These are phyloP conservation scores for Vigna trinervia DNA, from an alignment of 306 rosid species.

Conservation along the genomic window DNA sequence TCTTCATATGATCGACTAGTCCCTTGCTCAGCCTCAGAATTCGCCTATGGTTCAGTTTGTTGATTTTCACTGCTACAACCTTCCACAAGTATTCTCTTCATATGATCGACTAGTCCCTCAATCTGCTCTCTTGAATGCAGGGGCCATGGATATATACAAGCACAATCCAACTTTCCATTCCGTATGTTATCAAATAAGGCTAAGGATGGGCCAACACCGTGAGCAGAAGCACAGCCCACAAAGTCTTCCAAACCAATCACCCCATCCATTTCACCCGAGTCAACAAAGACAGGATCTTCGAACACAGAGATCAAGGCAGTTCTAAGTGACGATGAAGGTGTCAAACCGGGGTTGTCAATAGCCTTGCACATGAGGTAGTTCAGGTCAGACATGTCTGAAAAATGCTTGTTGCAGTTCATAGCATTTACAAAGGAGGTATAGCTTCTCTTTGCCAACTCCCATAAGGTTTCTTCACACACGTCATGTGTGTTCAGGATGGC, in stretches of 20 bases:
- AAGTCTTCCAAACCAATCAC: constrained; percentile 77
- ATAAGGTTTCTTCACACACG: constrained; percentile 62
- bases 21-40: constrained; percentile 33
- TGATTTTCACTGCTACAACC: constrained; percentile 45
- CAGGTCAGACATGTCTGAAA: constrained; percentile 91
- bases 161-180: constrained; percentile 69
- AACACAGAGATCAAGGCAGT: constrained; percentile 83
- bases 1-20: constrained; percentile 70
- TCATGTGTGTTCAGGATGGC: constrained; percentile 88
- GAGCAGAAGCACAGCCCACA: constrained; percentile 78
- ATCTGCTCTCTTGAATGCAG: constrained; percentile 88
- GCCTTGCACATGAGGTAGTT: constrained; percentile 95
- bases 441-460: constrained; percentile 84
- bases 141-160: constrained; percentile 78
- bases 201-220: constrained; percentile 90
- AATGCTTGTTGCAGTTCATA: constrained; percentile 78
- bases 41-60: constrained; percentile 41
- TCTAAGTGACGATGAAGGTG: constrained; percentile 77
- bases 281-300: constrained; percentile 70
- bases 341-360: constrained; percentile 82
- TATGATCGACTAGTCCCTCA: constrained; percentile 61
- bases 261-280: constrained; percentile 43
- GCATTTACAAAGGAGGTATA: constrained; percentile 63
- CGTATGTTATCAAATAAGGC: constrained; percentile 79
- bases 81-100: constrained; percentile 75